Evolutionary conservation across 805 yeast genomes (phyloP), one percentile per base, ranked within the genome.

Genomic region (Helenozyma baotianmanensis): DNA sequence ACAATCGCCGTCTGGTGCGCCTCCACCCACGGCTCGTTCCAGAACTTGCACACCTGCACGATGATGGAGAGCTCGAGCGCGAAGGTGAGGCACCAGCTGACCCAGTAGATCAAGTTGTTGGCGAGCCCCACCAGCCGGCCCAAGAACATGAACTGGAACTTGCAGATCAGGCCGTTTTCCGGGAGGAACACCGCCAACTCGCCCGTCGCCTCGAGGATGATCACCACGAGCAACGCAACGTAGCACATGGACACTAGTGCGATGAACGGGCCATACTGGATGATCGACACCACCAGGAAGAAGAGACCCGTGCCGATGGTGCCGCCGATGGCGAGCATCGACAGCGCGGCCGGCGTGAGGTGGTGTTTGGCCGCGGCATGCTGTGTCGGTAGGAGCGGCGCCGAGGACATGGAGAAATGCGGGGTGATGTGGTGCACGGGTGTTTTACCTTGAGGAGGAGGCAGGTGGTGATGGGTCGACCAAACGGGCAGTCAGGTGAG

Each of bases 51-150:
- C 4, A 46, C 37, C 7, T 43, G 27, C 21, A 32, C 40, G 14
- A 50, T 37, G 6, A 53, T 32, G 18, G 50, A 41, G 18, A 50
- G 38, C 25, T 52, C 57, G 14, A 50, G 33, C 7, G 54, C 54
- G 21, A 48, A 42, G 2, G 57, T 52, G n/a, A 52, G 32, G 12
- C 48, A 42, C 57, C 57, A 52, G 30, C 53, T 48, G 15, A 51
- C 24, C 55, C 57, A 52, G 32, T 49, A 52, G 12, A 52, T 42
- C 14, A 49, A 12, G 25, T 47, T 48, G 25, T 45, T 49, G 14
- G 50, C 43, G n/a, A 39, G 24, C 3, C 51, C 54, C 13, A 45
- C 31, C 16, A 46, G 25, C 12, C 35, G 23, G 13, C 50, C 43
- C 18, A 53, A 25, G 22, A 51, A 48, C 30, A 34, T 33, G 23